Percentiles rank a stretch among this genome's conserved stretches.
phyloP scores from a whole-genome alignment of 2,329 filamentous ascomycete genomes.

The Ophiocordyceps camponoti-floridani region DNA sequence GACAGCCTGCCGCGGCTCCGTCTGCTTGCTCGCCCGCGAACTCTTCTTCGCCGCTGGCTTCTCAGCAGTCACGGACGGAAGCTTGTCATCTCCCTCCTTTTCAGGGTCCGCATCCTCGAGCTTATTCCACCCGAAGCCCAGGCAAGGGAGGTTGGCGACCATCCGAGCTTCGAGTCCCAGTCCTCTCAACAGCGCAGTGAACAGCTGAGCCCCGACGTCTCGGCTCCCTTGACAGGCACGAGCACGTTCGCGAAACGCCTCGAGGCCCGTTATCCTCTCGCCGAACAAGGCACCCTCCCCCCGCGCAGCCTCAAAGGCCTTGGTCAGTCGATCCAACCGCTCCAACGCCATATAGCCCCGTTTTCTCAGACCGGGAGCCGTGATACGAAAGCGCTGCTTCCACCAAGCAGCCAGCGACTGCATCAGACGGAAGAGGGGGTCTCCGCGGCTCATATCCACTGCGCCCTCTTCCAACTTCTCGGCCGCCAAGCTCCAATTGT shows the following conservation, averaged over 20 bases:
- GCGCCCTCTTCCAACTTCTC: slow-evolving; percentile 49
- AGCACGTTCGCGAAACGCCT: slow-evolving; percentile 52
- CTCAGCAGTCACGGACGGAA: slow-evolving; percentile 2
- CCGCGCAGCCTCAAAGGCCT: slow-evolving; percentile 45
- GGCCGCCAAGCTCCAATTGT: slow-evolving; percentile 57
- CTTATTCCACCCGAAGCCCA: slow-evolving; percentile 85
- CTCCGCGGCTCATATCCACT: slow-evolving; percentile 64
- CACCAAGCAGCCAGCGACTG: slow-evolving; percentile 69
- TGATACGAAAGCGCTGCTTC: slow-evolving; percentile 67
- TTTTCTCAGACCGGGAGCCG: slow-evolving; percentile 69
- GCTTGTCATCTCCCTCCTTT: slow-evolving; percentile 12
- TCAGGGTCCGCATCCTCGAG: slow-evolving; percentile 53
- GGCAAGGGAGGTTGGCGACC: slow-evolving; percentile 67
- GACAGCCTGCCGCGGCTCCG: slow-evolving; percentile 3
- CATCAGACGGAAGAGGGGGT: slow-evolving; percentile 63
- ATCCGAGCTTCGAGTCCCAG: slow-evolving; percentile 69
- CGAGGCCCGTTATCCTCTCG: slow-evolving; percentile 50
- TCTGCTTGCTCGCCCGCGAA: not conserved
- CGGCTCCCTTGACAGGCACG: slow-evolving; percentile 60
- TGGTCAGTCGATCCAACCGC: slow-evolving; percentile 54
- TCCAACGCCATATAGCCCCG: slow-evolving; percentile 71
- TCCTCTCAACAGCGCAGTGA: slow-evolving; percentile 67
- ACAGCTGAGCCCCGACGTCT: slow-evolving; percentile 77
- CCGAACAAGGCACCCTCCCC: slow-evolving; percentile 51
- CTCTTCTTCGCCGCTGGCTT: not conserved